These are phyloP conservation scores for Gigaspora rosea DNA, from an alignment of 192 early-diverging fungal genomes.

Conservation along the genomic window DNA sequence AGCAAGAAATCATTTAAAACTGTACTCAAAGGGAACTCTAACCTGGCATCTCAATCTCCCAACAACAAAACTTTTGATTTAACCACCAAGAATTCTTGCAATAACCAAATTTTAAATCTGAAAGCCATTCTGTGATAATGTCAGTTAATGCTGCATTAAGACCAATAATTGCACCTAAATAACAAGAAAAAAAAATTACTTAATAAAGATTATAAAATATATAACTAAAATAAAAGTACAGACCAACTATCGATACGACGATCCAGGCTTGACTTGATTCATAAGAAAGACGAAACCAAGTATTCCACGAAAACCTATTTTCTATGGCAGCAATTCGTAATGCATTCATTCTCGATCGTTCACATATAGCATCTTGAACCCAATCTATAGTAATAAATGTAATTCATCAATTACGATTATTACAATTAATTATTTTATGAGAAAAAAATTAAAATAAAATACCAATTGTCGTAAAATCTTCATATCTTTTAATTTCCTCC, in stretches of 20 bases:
- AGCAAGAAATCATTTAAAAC: constrained; percentile 10
- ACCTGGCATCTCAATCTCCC: constrained; percentile 68
- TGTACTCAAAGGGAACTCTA: neutral
- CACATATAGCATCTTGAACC: constrained; percentile 65
- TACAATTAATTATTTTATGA: neutral
- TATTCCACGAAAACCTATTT: constrained; percentile 49
- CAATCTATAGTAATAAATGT: constrained; percentile 49
- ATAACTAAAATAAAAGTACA: constrained; percentile 4
- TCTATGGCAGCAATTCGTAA: constrained; percentile 41
- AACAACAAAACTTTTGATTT: constrained; percentile 93
- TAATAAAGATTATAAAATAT: neutral
- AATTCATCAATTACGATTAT: neutral
- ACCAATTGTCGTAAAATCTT: constrained; percentile 73
- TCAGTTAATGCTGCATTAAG: constrained; percentile 86
- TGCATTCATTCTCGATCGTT: constrained; percentile 55
- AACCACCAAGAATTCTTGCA: constrained; percentile 86
- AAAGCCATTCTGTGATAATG: constrained; percentile 89
- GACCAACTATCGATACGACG: constrained; percentile 78
- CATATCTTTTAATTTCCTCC: constrained; percentile 58
- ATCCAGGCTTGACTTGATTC: constrained; percentile 85
- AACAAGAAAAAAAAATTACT: neutral
- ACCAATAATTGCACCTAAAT: constrained; percentile 68
- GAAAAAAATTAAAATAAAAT: neutral
- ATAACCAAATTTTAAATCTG: constrained; percentile 83
- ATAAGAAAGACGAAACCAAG: constrained; percentile 54